phyloP scores from a whole-genome alignment of 371 early-diverging fungal genomes.

The Parasitella parasitica region DNA sequence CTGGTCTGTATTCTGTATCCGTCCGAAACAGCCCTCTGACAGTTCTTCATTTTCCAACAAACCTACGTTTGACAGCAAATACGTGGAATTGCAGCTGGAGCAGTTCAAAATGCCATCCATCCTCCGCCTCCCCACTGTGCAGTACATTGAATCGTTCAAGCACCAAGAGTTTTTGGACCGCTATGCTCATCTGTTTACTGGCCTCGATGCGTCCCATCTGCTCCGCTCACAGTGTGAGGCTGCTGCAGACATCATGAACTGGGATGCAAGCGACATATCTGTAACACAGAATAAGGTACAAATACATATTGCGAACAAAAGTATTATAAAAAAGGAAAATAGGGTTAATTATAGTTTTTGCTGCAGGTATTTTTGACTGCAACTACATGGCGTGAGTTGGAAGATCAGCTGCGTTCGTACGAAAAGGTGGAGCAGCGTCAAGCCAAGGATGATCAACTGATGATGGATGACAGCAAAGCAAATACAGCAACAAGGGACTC shows the following conservation, averaged over 20 bases:
- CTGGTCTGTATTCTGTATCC: constrained; percentile 85
- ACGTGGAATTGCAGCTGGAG: constrained; percentile 60
- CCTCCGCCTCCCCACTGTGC: constrained; percentile 41
- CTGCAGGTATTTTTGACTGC: constrained; percentile 72
- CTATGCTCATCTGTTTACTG: constrained; percentile 52
- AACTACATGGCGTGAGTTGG: constrained; percentile 68
- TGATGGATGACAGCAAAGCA: background rate
- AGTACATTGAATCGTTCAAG: constrained; percentile 58
- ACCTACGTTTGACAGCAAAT: constrained; percentile 56
- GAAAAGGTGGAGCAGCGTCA: constrained; percentile 52
- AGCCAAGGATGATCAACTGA: constrained; percentile 13
- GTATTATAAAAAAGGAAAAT: background rate
- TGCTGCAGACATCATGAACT: constrained; percentile 60
- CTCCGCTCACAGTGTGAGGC: constrained; percentile 58
- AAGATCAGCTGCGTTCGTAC: constrained; percentile 57
- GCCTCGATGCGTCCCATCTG: constrained; percentile 41
- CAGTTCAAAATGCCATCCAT: constrained; percentile 54
- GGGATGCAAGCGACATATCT: constrained; percentile 65
- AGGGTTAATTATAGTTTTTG: constrained; percentile 1
- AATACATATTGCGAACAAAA: background rate
- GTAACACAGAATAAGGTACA: constrained; percentile 64
- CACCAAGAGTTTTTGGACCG: constrained; percentile 72
- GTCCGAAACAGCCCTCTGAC: constrained; percentile 63
- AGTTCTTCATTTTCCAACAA: constrained; percentile 6
- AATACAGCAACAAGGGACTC: constrained; percentile 1